Evolutionary conservation across 192 early-diverging fungal genomes (phyloP).

Genomic region (Thoreauomyces humboldtii): DNA sequence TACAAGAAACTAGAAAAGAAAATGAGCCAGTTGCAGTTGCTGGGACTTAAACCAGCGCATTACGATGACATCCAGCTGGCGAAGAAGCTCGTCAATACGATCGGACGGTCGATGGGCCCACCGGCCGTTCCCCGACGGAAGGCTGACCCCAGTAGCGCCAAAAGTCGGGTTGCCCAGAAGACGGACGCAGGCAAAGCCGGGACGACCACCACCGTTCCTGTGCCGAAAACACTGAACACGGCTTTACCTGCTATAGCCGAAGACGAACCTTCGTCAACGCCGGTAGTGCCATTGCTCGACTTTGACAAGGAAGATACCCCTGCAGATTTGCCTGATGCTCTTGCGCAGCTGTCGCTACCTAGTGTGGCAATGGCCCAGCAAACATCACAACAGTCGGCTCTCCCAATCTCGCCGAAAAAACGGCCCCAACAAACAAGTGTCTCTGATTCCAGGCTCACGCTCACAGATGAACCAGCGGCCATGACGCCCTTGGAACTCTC

Average conservation of each 20-base stretch:
- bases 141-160: neutral
- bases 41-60: slow-evolving; percentile 5
- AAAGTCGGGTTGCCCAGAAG: neutral
- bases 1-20: slow-evolving; percentile 9
- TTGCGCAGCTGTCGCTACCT: too few species aligned
- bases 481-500: neutral
- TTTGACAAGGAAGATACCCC: neutral
- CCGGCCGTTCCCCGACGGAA: neutral
- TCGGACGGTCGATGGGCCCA: neutral
- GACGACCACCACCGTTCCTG: neutral
- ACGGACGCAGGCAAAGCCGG: neutral
- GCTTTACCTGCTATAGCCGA: too few species aligned
- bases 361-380: too few species aligned
- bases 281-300: neutral
- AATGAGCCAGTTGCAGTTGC: neutral
- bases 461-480: neutral
- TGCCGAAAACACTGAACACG: neutral
- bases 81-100: neutral
- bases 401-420: too few species aligned
- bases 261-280: too few species aligned
- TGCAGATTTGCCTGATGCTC: neutral
- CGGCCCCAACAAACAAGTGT: too few species aligned
- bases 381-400: too few species aligned
- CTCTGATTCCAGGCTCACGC: too few species aligned
- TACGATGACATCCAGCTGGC: slow-evolving; percentile 8